A percentile compares a stretch with the other conserved stretches of the same genome.
Evolutionary conservation across 306 rosid genomes (phyloP).

Genomic region (Prunus dulcis): DNA sequence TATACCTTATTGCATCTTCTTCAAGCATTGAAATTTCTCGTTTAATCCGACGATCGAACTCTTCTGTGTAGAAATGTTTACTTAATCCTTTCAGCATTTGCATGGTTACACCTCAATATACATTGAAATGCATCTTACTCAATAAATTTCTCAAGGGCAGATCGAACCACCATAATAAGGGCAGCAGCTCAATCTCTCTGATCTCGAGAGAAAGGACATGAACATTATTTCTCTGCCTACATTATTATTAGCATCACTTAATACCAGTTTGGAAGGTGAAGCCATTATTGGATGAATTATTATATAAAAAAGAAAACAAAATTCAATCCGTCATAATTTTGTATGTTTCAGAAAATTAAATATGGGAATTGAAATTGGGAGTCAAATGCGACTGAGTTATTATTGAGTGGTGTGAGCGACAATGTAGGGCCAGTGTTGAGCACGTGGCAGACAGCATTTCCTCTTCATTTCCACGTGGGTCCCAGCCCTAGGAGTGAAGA

Average conservation of each 20-base stretch:
- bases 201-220: slow-evolving; percentile 31
- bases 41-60: too few relatives aligned
- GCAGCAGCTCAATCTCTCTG: slow-evolving; percentile 21
- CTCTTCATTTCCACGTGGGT: slow-evolving; percentile 42
- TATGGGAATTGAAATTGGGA: background rate
- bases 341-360: background rate
- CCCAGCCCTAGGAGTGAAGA: slow-evolving; percentile 32
- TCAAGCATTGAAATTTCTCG: background rate
- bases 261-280: slow-evolving; percentile 36
- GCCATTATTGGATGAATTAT: slow-evolving; percentile 32
- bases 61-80: too few relatives aligned
- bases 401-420: slow-evolving; percentile 46
- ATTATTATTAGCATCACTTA: slow-evolving; percentile 36
- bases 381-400: slow-evolving; percentile 15
- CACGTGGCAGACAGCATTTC: slow-evolving; percentile 88
- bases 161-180: background rate
- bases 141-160: background rate
- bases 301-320: background rate
- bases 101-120: too few relatives aligned
- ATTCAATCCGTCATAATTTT: background rate
- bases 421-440: slow-evolving; percentile 74
- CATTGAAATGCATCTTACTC: too few relatives aligned
- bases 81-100: too few relatives aligned
- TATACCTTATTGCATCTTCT: background rate
- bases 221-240: slow-evolving; percentile 24